phyloP scores from a whole-genome alignment of 805 yeast species.

The Pichia phayaonensis region DNA sequence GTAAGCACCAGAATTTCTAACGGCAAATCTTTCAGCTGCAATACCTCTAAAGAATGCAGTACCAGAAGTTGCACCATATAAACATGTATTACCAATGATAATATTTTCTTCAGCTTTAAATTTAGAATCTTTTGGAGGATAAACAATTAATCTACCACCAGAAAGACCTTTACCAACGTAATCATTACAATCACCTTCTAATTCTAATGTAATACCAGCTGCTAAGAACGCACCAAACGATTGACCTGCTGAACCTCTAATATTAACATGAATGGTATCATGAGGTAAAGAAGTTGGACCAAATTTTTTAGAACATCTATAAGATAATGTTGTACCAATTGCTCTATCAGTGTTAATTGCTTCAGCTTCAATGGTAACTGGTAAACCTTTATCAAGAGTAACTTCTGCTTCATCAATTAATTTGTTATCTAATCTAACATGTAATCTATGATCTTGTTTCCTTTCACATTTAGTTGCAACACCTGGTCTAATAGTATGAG shows the following conservation, averaged over 20 bases:
- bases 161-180: slow-evolving; percentile 96
- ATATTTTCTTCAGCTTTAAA: slow-evolving; percentile 96
- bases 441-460: slow-evolving; percentile 90
- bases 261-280: slow-evolving; percentile 90
- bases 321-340: slow-evolving; percentile 88
- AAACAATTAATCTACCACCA: slow-evolving; percentile 89
- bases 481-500: slow-evolving; percentile 93
- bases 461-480: slow-evolving; percentile 89
- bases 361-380: slow-evolving; percentile 87
- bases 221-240: slow-evolving; percentile 98
- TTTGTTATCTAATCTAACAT: slow-evolving; percentile 90
- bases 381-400: slow-evolving; percentile 93
- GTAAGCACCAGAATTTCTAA: slow-evolving; percentile 96
- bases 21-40: slow-evolving; percentile 98
- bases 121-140: slow-evolving; percentile 76
- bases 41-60: slow-evolving; percentile 90
- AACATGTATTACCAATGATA: slow-evolving; percentile 93
- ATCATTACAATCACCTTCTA: slow-evolving; percentile 97
- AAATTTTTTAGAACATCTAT: slow-evolving; percentile 85
- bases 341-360: slow-evolving; percentile 96
- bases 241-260: slow-evolving; percentile 94
- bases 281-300: slow-evolving; percentile 93
- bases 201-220: slow-evolving; percentile 88
- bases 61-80: slow-evolving; percentile 97
- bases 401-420: slow-evolving; percentile 92